Conservation (phyloP, 257 asterid species). For the Linaria vulgaris region DNA sequence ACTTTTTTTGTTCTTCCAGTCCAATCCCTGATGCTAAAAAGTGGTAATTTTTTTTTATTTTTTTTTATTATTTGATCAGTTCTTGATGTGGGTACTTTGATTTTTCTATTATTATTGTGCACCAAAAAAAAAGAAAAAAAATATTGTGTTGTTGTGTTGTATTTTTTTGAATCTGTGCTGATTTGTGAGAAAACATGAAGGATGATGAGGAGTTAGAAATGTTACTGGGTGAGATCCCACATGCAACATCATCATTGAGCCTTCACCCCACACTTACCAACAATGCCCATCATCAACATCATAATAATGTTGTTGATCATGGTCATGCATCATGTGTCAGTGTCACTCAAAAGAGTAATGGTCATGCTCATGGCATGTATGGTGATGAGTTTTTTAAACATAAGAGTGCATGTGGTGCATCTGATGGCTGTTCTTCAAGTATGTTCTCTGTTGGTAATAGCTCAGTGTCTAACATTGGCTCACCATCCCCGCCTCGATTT, state of each 20-base stretch:
- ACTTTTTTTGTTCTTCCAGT: conserved; percentile 30
- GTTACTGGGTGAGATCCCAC: conserved; percentile 89
- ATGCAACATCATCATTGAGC: conserved; percentile 54
- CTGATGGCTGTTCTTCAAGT: conserved; percentile 67
- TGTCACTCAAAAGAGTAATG: conserved; percentile 31
- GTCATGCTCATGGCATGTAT: conserved; percentile 34
- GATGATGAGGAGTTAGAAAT: conserved; percentile 73
- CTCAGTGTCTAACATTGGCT: no score
- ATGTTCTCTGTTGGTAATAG: conserved; percentile 49
- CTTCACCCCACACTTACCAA: conserved; percentile 35
- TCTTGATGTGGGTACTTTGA: conserved; percentile 37
- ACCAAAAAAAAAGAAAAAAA: no score
- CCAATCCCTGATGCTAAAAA: conserved; percentile 43
- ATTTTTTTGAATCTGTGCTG: neutral
- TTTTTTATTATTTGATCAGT: conserved; percentile 34
- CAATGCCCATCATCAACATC: conserved; percentile 28
- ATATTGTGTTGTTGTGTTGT: conserved; percentile 26
- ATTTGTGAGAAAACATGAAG: conserved; percentile 50
- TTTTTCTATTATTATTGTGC: conserved; percentile 32
- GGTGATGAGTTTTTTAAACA: conserved; percentile 41
- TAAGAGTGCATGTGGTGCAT: conserved; percentile 41
- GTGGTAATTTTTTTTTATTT: conserved; percentile 35
- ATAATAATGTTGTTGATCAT: conserved; percentile 27
- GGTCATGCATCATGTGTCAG: conserved; percentile 36
- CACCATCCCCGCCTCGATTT: conserved; percentile 45